Percentiles rank a stretch among this genome's conserved stretches.
These are phyloP conservation scores for Sporodiniella umbellata DNA, from an alignment of 371 early-diverging fungal genomes.

Conservation along the genomic window DNA sequence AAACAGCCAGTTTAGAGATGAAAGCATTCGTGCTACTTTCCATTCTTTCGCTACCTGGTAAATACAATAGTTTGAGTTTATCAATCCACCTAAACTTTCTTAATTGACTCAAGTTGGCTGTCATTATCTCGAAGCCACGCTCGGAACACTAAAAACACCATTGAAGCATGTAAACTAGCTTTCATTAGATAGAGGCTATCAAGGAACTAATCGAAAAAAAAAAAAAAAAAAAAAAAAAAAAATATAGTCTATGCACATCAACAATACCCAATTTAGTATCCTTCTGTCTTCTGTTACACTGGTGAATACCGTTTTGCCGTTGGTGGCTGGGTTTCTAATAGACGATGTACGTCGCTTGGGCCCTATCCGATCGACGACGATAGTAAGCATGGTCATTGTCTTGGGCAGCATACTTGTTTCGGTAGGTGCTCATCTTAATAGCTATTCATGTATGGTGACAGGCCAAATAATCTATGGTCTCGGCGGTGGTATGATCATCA, in stretches of 20 bases:
- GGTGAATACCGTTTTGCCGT: slow-evolving; percentile 66
- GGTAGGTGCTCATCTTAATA: slow-evolving; percentile 20
- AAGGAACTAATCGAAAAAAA: no score
- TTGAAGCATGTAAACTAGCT: slow-evolving; percentile 35
- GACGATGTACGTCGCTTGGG: slow-evolving; percentile 37
- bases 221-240: no score
- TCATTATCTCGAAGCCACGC: slow-evolving; percentile 41
- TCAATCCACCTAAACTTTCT: neutral
- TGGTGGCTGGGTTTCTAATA: slow-evolving; percentile 61
- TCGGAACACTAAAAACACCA: slow-evolving; percentile 40
- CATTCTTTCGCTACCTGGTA: slow-evolving; percentile 25
- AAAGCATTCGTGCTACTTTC: slow-evolving; percentile 14
- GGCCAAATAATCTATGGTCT: slow-evolving; percentile 44
- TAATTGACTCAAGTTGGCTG: slow-evolving; percentile 43
- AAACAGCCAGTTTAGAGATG: slow-evolving; percentile 15
- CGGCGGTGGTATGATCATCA: slow-evolving; percentile 44
- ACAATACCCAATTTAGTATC: slow-evolving; percentile 70
- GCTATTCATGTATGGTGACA: slow-evolving; percentile 41
- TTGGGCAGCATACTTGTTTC: slow-evolving; percentile 37
- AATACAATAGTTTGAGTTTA: slow-evolving; percentile 66
- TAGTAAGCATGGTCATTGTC: slow-evolving; percentile 32
- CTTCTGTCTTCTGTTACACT: slow-evolving; percentile 68
- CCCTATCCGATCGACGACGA: slow-evolving; percentile 33
- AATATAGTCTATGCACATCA: slow-evolving; percentile 51
- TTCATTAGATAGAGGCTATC: no score